A percentile compares a stretch with the other conserved stretches of the same genome.
Evolutionary conservation across 2,329 filamentous ascomycete species (phyloP).

Genomic region (Ophiostoma piceae): DNA sequence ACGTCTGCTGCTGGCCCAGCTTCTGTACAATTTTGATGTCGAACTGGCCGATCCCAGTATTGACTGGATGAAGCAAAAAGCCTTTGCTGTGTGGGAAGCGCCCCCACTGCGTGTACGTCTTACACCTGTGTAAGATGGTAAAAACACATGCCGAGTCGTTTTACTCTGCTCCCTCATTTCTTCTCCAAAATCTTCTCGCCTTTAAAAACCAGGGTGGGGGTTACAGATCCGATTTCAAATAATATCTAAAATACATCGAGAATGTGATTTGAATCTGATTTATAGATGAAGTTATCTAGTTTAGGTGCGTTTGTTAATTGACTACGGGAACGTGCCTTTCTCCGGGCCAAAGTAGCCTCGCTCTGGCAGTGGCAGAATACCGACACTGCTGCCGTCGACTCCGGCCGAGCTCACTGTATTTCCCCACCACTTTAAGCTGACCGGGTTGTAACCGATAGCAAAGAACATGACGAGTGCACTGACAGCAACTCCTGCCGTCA

Average conservation of each 20-base stretch:
- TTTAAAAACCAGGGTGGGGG: no score
- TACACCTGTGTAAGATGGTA: background rate
- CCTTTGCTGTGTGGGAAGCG: background rate
- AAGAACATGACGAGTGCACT: slow-evolving; percentile 67
- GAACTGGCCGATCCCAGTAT: background rate
- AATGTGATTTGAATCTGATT: no score
- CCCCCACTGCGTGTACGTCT: background rate
- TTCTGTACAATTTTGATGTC: background rate
- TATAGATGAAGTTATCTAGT: no score
- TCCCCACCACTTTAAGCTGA: slow-evolving; percentile 40
- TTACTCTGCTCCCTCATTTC: no score
- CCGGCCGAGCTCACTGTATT: slow-evolving; percentile 37
- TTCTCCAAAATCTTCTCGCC: no score
- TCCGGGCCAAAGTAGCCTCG: slow-evolving; percentile 35
- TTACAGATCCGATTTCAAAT: no score
- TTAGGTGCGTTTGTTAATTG: no score
- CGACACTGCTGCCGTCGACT: slow-evolving; percentile 32
- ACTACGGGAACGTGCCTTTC: slow-evolving; percentile 23
- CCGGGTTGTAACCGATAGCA: slow-evolving; percentile 45
- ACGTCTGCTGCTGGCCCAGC: background rate
- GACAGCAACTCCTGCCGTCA: slow-evolving; percentile 65
- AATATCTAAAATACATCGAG: no score
- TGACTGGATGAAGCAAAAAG: background rate
- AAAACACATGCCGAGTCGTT: no score
- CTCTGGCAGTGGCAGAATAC: slow-evolving; percentile 32